Conservation (phyloP, 257 asterid species). For the Voacanga thouarsii region DNA sequence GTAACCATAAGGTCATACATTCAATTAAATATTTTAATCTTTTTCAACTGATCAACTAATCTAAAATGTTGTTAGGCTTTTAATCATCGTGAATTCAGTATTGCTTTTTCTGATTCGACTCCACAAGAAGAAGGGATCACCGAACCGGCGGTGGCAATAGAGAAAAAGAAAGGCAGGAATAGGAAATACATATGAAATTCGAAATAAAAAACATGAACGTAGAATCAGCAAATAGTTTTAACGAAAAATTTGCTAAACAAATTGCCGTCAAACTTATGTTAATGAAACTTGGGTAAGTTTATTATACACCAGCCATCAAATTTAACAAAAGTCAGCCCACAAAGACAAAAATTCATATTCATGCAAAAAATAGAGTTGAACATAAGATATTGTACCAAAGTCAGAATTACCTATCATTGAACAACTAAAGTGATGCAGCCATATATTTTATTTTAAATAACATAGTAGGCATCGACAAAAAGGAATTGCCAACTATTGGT, state of each 20-base stretch:
- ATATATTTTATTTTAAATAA: too few relatives aligned
- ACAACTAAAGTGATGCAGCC: too few relatives aligned
- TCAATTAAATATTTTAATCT: background rate
- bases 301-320: too few relatives aligned
- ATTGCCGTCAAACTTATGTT: constrained; percentile 39
- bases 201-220: background rate
- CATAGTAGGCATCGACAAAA: too few relatives aligned
- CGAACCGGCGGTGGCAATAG: background rate
- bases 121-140: background rate
- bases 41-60: background rate
- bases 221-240: too few relatives aligned
- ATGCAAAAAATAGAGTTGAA: too few relatives aligned
- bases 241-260: background rate
- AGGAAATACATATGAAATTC: background rate
- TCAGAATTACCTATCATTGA: too few relatives aligned
- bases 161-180: background rate
- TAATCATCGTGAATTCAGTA: background rate
- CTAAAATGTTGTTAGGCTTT: background rate
- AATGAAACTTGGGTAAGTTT: constrained; percentile 48
- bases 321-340: too few relatives aligned
- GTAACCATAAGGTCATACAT: background rate
- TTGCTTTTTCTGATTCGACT: background rate
- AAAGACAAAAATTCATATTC: too few relatives aligned
- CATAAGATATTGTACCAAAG: too few relatives aligned
- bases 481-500: too few relatives aligned